phyloP scores from a whole-genome alignment of 1,139 yeast genomes.

The Candida tetrigidarum region DNA sequence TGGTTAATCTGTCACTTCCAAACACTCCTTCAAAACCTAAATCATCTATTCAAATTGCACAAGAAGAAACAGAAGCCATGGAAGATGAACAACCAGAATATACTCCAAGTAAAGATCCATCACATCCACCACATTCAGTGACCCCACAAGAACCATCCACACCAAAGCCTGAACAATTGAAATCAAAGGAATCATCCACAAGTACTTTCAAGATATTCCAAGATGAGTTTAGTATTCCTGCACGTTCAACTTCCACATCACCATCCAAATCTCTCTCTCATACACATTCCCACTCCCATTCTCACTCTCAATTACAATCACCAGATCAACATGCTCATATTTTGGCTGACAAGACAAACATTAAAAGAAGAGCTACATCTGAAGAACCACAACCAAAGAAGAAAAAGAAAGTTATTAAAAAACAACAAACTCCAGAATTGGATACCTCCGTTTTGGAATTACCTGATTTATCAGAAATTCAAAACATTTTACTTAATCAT shows the following conservation, averaged over 20 bases:
- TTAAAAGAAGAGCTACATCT: slow-evolving; percentile 30
- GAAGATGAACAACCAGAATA: slow-evolving; percentile 11
- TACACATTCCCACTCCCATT: no score
- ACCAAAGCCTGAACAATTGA: slow-evolving; percentile 3
- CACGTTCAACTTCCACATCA: slow-evolving; percentile 14
- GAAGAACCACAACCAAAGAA: slow-evolving; percentile 28
- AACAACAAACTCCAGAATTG: slow-evolving; percentile 18
- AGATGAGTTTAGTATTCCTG: slow-evolving; percentile 11
- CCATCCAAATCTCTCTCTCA: no score
- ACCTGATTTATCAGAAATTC: slow-evolving; percentile 52
- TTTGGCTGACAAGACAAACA: slow-evolving; percentile 30
- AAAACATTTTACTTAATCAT: slow-evolving; percentile 75
- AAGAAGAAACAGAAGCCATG: no score
- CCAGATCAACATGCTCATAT: neutral
- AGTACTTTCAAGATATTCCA: slow-evolving; percentile 13
- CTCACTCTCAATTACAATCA: no score
- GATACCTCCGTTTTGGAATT: slow-evolving; percentile 29
- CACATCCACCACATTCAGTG: neutral
- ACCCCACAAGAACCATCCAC: neutral
- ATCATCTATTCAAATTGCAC: slow-evolving; percentile 6
- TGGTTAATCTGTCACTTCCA: slow-evolving; percentile 12
- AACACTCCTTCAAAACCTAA: slow-evolving; percentile 17
- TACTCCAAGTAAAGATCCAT: slow-evolving; percentile 17
- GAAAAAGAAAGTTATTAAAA: slow-evolving; percentile 8
- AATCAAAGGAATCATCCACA: neutral